Percentiles rank a stretch among this genome's conserved stretches.
Conservation (phyloP, 2,329 filamentous ascomycete genomes). For the Aspergillus piperis region DNA sequence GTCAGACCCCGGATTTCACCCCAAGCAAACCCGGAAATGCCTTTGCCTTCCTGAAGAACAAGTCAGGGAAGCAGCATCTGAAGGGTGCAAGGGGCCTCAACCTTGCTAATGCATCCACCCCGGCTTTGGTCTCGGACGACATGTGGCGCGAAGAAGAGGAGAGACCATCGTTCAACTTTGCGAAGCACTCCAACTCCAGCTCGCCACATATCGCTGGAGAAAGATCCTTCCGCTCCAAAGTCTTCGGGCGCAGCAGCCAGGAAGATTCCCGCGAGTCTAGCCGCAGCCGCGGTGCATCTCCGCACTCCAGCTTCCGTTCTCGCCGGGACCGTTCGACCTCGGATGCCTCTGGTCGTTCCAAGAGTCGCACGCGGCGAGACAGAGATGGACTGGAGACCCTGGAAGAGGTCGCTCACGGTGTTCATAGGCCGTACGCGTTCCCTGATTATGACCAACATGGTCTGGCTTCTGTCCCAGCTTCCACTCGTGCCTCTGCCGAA, state of each 20-base stretch:
- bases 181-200: slow-evolving; percentile 41
- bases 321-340: slow-evolving; percentile 58
- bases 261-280: slow-evolving; percentile 39
- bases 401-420: slow-evolving; percentile 45
- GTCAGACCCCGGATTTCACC: slow-evolving; percentile 36
- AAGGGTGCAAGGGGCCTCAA: slow-evolving; percentile 48
- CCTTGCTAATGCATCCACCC: slow-evolving; percentile 41
- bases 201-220: slow-evolving; percentile 39
- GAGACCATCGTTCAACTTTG: slow-evolving; percentile 30
- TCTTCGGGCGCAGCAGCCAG: slow-evolving; percentile 33
- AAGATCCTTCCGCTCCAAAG: slow-evolving; percentile 30
- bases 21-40: slow-evolving; percentile 42
- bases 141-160: slow-evolving; percentile 43
- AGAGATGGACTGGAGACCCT: slow-evolving; percentile 58
- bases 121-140: slow-evolving; percentile 37
- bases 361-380: slow-evolving; percentile 55
- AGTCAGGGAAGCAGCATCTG: slow-evolving; percentile 37
- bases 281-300: slow-evolving; percentile 37
- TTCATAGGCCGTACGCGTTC: slow-evolving; percentile 28
- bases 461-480: slow-evolving; percentile 33
- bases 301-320: slow-evolving; percentile 42
- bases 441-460: slow-evolving; percentile 30
- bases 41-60: slow-evolving; percentile 48
- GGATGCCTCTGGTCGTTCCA: slow-evolving; percentile 55
- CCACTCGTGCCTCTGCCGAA: slow-evolving; percentile 42